Conservation (phyloP, 1,284 basidiomycete species). For the Cryptococcus sp. region DNA sequence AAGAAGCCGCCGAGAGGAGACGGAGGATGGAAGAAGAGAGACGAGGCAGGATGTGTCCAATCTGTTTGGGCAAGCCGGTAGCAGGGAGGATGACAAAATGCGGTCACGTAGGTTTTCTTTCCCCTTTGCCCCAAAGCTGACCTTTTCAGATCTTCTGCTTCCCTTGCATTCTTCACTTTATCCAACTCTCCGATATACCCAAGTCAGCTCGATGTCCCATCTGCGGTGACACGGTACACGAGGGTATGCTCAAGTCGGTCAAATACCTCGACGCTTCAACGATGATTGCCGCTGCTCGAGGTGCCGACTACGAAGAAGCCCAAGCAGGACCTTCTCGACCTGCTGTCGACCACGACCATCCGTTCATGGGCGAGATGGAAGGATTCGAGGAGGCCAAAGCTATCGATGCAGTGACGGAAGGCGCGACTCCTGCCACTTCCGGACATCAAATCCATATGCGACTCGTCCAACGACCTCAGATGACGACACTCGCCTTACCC, state of each 20-base stretch:
- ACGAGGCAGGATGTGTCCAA: slow-evolving; percentile 70
- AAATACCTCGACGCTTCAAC: slow-evolving; percentile 49
- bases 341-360: slow-evolving; percentile 33
- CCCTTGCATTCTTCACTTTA: slow-evolving; percentile 86
- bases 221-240: slow-evolving; percentile 88
- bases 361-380: slow-evolving; percentile 31
- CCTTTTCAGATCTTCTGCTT: slow-evolving; percentile 79
- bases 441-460: slow-evolving; percentile 64
- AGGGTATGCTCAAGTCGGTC: slow-evolving; percentile 86
- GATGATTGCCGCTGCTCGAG: slow-evolving; percentile 29
- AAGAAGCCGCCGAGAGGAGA: slow-evolving; percentile 29
- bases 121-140: too few relatives aligned
- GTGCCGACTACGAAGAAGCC: slow-evolving; percentile 18
- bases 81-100: slow-evolving; percentile 96
- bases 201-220: slow-evolving; percentile 91
- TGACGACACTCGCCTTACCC: slow-evolving; percentile 92
- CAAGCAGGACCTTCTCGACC: neutral
- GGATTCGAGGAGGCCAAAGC: slow-evolving; percentile 26
- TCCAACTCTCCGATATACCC: slow-evolving; percentile 69
- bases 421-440: neutral
- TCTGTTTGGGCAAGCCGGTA: slow-evolving; percentile 77
- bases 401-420: slow-evolving; percentile 6
- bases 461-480: slow-evolving; percentile 85
- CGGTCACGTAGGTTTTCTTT: slow-evolving; percentile 79
- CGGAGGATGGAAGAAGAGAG: slow-evolving; percentile 40